Evolutionary conservation across 1,139 yeast genomes (phyloP), one percentile per base, ranked within the genome.

Genomic region (Saccharomyces hybrid): DNA sequence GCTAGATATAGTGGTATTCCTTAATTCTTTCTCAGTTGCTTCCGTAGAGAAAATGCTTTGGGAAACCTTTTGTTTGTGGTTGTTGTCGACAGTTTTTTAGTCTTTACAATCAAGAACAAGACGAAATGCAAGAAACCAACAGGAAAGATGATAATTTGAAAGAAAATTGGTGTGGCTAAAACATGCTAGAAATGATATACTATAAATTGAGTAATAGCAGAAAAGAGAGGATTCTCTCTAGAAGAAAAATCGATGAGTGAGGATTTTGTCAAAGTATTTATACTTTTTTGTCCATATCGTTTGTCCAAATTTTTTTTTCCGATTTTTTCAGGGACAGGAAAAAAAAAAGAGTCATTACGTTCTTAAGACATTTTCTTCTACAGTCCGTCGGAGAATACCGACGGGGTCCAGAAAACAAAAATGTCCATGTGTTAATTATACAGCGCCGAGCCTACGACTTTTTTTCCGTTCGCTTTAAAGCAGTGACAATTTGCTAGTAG

Each of bases 161-260:
- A 58, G 53, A 48, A 54, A 59, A 58, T 51, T 58, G 57, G 58
- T 57, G 48, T 57, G 53, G 51, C 53, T 47, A 49, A 55, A 58
- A 58, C 56, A 60, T 55, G 55, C 58, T 46, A 32, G 38, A 32
- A 13, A 32, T 32, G 38, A 32, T 32, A 32, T 32, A 32, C 14
- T 0, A 32, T 28, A 14, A 48, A 16, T 14, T 13, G 11, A 16
- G 4, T 19, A 19, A 19, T 19, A 19, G 23, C 23, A 19, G 23
- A 19, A 19, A 19, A 42, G 27, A 41, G 32, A 27, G 51, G 47
- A 16, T 19, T 11, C 32, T 27, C 13, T 19, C 14, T 19, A 9
- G 42, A 11, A 6, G 19, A 11, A 27, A 31, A 42, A 19, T 3
- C 29, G 38, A 16, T 42, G 31, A 28, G 38, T 3, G n/a, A 16